Conservation (phyloP, 305 asterid species). For the Fraxinus baroniana region DNA sequence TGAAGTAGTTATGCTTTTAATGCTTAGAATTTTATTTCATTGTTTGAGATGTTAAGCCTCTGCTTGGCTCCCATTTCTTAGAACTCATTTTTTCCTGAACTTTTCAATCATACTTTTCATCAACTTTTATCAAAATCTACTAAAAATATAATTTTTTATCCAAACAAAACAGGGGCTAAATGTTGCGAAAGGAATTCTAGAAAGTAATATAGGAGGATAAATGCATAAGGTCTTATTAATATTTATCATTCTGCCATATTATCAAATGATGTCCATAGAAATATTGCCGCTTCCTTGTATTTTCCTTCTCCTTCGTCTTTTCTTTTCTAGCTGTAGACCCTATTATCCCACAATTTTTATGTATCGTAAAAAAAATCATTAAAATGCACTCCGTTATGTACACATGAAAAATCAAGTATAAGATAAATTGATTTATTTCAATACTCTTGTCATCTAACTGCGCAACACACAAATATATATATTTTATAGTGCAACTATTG, state of each 20-base stretch:
- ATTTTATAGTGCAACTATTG: background rate
- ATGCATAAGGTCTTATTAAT: background rate
- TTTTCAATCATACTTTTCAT: too few species aligned
- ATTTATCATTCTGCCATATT: background rate
- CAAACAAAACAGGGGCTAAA: background rate
- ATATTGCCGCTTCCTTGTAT: background rate
- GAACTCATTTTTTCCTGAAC: too few species aligned
- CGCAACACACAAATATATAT: background rate
- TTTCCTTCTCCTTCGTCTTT: background rate
- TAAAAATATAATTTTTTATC: background rate
- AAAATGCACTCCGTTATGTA: background rate
- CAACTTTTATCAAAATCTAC: too few species aligned
- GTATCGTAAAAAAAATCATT: background rate
- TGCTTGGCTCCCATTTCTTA: background rate
- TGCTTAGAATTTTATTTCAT: constrained; percentile 4
- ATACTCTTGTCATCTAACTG: background rate
- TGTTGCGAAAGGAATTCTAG: background rate
- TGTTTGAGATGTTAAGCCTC: background rate
- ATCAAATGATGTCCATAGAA: background rate
- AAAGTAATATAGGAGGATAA: background rate
- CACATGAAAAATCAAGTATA: background rate
- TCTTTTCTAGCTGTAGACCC: background rate
- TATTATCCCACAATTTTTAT: background rate
- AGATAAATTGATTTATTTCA: background rate
- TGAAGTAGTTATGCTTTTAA: background rate